Conservation (phyloP, 177 flowering plant genomes). For the Vitis hybrid region DNA sequence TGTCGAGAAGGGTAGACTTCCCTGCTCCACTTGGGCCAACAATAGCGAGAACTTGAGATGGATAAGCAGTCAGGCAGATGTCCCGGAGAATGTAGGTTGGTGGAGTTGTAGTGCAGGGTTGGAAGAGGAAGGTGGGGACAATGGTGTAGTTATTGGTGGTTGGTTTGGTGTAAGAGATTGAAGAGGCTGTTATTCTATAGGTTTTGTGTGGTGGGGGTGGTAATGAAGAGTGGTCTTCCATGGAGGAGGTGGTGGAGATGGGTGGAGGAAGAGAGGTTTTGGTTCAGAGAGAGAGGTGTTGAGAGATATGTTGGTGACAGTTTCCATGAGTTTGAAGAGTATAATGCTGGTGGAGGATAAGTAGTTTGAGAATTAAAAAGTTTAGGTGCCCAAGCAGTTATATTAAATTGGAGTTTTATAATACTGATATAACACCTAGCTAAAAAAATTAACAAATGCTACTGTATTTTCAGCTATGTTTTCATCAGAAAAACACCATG, state of each 20-base stretch:
- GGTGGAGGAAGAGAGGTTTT: conserved; percentile 7
- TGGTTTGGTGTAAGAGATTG: conserved; percentile 65
- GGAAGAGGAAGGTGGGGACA: conserved; percentile 34
- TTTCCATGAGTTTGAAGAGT: conserved; percentile 11
- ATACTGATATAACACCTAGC: too few relatives aligned
- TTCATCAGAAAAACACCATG: too few relatives aligned
- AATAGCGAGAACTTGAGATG: conserved; percentile 77
- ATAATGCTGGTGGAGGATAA: conserved; percentile 14
- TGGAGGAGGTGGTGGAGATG: conserved; percentile 18
- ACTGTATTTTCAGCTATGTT: too few relatives aligned
- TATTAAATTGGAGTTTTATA: too few relatives aligned
- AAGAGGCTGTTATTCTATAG: conserved; percentile 57
- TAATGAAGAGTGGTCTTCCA: conserved; percentile 29
- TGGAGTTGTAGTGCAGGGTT: conserved; percentile 42
- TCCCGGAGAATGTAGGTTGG: conserved; percentile 64
- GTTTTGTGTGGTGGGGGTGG: conserved; percentile 40
- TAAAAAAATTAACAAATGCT: too few relatives aligned
- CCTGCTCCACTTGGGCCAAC: conserved; percentile 99
- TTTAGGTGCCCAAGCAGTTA: too few relatives aligned
- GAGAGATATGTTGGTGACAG: conserved; percentile 16
- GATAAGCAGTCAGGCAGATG: conserved; percentile 69
- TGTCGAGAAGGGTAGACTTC: conserved; percentile 92
- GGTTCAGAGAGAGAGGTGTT: conserved; percentile 2
- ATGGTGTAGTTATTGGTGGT: conserved; percentile 27
- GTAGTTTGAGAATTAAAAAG: conserved; percentile 1